Percentiles rank a stretch among this genome's conserved stretches.
Evolutionary conservation across 2,329 filamentous ascomycete genomes (phyloP).

Genomic region (Westerdykella sp.): DNA sequence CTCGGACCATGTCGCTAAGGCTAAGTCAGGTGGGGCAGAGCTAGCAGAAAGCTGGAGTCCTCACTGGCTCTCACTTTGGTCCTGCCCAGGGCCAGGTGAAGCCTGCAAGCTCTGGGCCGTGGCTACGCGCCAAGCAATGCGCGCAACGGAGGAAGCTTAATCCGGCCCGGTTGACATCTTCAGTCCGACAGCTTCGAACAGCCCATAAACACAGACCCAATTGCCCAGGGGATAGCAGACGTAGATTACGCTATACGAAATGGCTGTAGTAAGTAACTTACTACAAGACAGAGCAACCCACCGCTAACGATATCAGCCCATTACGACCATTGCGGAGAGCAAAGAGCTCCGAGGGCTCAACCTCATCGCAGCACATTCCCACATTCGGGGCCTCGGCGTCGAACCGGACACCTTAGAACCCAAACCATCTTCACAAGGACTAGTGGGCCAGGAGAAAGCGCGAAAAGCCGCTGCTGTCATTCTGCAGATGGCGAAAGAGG

Average conservation of each 20-base stretch:
- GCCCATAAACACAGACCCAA: too few relatives aligned
- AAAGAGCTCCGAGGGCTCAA: conserved; percentile 96
- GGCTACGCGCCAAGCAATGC: too few relatives aligned
- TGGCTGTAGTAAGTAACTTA: conserved; percentile 27
- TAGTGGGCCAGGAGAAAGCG: conserved; percentile 94
- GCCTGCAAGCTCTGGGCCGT: too few relatives aligned
- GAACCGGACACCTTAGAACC: conserved; percentile 88
- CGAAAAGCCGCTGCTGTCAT: conserved; percentile 95
- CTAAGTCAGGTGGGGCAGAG: too few relatives aligned
- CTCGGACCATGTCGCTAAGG: too few relatives aligned
- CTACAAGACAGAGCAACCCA: background rate
- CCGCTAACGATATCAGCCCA: conserved; percentile 32
- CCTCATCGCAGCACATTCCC: conserved; percentile 95
- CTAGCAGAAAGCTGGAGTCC: too few relatives aligned
- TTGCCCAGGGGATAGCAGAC: too few relatives aligned
- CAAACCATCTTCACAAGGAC: conserved; percentile 75
- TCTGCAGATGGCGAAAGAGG: conserved; percentile 97
- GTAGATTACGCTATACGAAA: conserved; percentile 3
- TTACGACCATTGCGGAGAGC: conserved; percentile 83
- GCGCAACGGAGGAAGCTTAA: too few relatives aligned
- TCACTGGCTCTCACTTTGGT: too few relatives aligned
- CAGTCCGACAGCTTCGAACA: too few relatives aligned
- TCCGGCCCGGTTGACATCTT: too few relatives aligned
- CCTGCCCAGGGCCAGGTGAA: too few relatives aligned
- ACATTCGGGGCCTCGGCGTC: conserved; percentile 92